Percentiles rank a stretch among this genome's conserved stretches.
Evolutionary conservation across 1,284 basidiomycete species (phyloP).

Genomic region (Ceratobasidium papillatum): DNA sequence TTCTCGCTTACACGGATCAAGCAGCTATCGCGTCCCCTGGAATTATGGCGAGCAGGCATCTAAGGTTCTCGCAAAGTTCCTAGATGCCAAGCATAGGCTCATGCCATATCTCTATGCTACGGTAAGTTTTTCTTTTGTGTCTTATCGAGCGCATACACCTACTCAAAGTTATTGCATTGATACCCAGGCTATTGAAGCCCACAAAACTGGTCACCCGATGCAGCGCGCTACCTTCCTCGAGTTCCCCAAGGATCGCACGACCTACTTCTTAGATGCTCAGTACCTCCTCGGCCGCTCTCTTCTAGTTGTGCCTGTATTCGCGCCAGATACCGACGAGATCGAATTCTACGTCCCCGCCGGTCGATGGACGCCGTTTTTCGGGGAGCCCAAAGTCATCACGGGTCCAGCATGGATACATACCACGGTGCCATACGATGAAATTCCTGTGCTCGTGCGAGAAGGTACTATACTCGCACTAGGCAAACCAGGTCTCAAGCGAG

Average conservation of each 20-base stretch:
- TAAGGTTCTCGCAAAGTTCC: conserved; percentile 68
- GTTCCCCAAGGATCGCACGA: conserved; percentile 71
- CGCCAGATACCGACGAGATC: conserved; percentile 62
- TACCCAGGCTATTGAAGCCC: conserved; percentile 64
- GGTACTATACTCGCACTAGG: conserved; percentile 67
- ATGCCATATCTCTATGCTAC: conserved; percentile 78
- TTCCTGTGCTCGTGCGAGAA: conserved; percentile 73
- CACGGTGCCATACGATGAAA: conserved; percentile 46
- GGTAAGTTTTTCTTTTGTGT: conserved; percentile 53
- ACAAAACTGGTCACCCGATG: conserved; percentile 66
- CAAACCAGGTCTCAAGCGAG: conserved; percentile 61
- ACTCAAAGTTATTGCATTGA: background rate
- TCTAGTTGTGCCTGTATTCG: conserved; percentile 78
- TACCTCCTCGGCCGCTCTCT: conserved; percentile 75
- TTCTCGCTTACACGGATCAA: conserved; percentile 74
- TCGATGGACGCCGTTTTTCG: conserved; percentile 65
- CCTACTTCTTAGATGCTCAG: conserved; percentile 71
- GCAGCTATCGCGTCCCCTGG: conserved; percentile 79
- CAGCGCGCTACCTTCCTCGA: conserved; percentile 79
- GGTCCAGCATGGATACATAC: conserved; percentile 40
- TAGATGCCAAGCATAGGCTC: conserved; percentile 72
- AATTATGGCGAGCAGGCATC: conserved; percentile 76
- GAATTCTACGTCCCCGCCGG: conserved; percentile 77
- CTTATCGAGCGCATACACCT: background rate
- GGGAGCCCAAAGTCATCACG: conserved; percentile 35